Percentiles rank a stretch among this genome's conserved stretches.
These are phyloP conservation scores for Paecilomyces sp. DNA, from an alignment of 2,329 filamentous ascomycete genomes.

Conservation along the genomic window DNA sequence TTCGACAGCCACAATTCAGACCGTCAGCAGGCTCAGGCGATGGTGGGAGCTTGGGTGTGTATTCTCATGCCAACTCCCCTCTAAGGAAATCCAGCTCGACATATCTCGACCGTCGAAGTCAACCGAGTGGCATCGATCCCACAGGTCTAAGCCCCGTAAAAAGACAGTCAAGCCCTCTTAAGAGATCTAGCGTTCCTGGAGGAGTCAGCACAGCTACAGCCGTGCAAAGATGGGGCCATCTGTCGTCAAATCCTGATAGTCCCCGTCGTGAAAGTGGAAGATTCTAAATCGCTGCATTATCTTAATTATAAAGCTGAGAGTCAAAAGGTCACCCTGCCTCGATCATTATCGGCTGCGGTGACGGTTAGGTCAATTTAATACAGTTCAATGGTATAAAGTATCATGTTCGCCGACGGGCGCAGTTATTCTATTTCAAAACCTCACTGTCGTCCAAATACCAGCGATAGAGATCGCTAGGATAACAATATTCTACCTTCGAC, in stretches of 20 bases:
- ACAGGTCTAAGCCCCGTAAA: constrained; percentile 30
- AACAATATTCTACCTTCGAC: background rate
- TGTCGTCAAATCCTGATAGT: constrained; percentile 10
- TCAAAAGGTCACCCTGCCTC: background rate
- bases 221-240: constrained; percentile 26
- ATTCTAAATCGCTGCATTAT: constrained; percentile 11
- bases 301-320: constrained; percentile 1
- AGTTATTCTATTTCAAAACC: background rate
- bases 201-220: constrained; percentile 24
- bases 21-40: constrained; percentile 42
- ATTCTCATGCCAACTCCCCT: constrained; percentile 72
- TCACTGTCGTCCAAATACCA: background rate
- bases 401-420: background rate
- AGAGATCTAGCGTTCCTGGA: constrained; percentile 34
- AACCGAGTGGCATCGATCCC: constrained; percentile 31
- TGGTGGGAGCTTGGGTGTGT: constrained; percentile 75
- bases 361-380: background rate
- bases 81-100: constrained; percentile 68
- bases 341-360: background rate
- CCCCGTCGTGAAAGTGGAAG: constrained; percentile 21
- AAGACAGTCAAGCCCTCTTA: constrained; percentile 34
- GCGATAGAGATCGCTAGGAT: background rate
- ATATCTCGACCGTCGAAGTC: constrained; percentile 39
- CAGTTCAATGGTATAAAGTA: background rate
- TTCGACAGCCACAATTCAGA: constrained; percentile 50